Base-by-base conservation (phyloP, 78 protist species). In the Dictyostelium brefeldianum region DNA sequence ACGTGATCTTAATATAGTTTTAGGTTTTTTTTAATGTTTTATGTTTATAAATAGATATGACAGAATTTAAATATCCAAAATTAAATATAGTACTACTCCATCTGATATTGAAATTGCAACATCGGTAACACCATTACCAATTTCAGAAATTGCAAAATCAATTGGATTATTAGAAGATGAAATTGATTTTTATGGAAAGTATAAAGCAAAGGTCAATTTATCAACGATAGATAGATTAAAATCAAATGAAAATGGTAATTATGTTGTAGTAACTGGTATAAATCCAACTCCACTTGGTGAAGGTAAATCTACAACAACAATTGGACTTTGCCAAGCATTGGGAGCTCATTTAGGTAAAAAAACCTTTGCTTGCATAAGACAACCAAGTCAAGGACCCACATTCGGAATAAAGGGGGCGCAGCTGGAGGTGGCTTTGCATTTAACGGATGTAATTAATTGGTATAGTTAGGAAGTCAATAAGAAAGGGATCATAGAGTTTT, bases 281-380 rank as follows among this genome's bases (percentile, higher is more conserved):
- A 97, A 69, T 50, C 99, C 99, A 6, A 98, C 99, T 0, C 99
- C 99, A 12, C 95, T 98, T 17, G 99, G 99, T 14, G 99, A 99
- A 82, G 99, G 99, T 46, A 98, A n/a, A n/a, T n/a, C n/a, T n/a
- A n/a, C n/a, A n/a, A n/a, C n/a, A n/a, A n/a, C n/a, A n/a, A n/a
- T n/a, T n/a, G n/a, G n/a, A n/a, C n/a, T n/a, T n/a, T n/a, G n/a
- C n/a, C n/a, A n/a, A n/a, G n/a, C n/a, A n/a, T n/a, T n/a, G n/a
- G n/a, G n/a, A n/a, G n/a, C n/a, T n/a, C n/a, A n/a, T n/a, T n/a
- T n/a, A n/a, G n/a, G n/a, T n/a, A n/a, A n/a, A n/a, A n/a, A n/a
- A n/a, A n/a, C n/a, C n/a, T n/a, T n/a, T n/a, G n/a, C n/a, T n/a
- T n/a, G n/a, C n/a, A n/a, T n/a, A n/a, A n/a, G n/a, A n/a, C n/a